Base-by-base conservation (phyloP, 768 basidiomycete genomes). In the Termitomyces sp. region DNA sequence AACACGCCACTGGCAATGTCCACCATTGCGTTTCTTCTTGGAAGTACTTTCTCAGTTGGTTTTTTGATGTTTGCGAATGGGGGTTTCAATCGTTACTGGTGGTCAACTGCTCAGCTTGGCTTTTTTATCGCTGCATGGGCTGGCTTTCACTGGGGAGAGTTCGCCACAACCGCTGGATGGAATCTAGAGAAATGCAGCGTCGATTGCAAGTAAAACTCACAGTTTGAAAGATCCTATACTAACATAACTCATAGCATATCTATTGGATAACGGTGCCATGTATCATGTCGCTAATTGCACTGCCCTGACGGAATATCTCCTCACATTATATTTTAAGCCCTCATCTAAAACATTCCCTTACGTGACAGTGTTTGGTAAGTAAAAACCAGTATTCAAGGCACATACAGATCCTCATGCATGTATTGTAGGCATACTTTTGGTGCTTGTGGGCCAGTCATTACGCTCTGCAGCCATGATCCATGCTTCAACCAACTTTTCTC, bases 401-500 rank as follows among this genome's bases (percentile, higher is more conserved):
- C 11, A 13, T 31, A 20, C 56, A n/a, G 20, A 36, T 41, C 31
- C 34, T 62, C 47, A 36, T 42, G 31, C 44, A 30, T 33, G 22
- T 57, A 22, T 57, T 6, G 13, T 60, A 95, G 95, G 93, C 24
- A 72, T 93, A 42, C 47, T 75, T 1, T 48, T 92, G 62, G 84
- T 89, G 12, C 22, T 90, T 18, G 57, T 79, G 22, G 93, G 93
- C 6, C 97, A 99, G 73, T 63, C 75, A 3, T 69, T 98, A 61
- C 84, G 97, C 50, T 95, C 95, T 8, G 66, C 81, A 22, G 95
- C 97, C n/a, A 99, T 99, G 97, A 89, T 97, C 54, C 93, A 95
- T 62, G 97, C 97, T 2, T 84, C 90, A 16, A 86, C 86, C 55
- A 97, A 91, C 68, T 99, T 99, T 75, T 95, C 94, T 9, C 97